Evolutionary conservation across 2,329 filamentous ascomycete species (phyloP), one percentile per base, ranked within the genome.

Genomic region (Botrytis squamosa): DNA sequence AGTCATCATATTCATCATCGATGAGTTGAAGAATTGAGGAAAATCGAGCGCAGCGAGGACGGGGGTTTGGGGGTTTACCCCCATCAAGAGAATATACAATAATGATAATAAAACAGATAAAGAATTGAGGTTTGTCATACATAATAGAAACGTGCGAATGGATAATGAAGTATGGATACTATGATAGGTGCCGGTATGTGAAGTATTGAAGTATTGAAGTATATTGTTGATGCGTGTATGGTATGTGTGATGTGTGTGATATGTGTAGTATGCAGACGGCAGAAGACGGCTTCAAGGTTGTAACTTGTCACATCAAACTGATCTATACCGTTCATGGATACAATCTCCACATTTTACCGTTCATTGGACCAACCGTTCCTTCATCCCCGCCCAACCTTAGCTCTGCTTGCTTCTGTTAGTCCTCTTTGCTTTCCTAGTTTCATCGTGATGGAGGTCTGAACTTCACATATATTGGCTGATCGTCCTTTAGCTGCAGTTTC

Each of bases 331-430:
- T 40, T n/a, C n/a, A 36, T 63, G 22, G 22, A 9, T 18, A n/a
- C 1, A 8, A n/a, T n/a, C 3, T 20, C 62, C 62, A 44, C 38
- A 29, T 29, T 29, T 33, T 8, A 14, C 3, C 18, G 14, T 65
- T 46, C n/a, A 36, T 65, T 67, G 7, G 6, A n/a, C 33, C 20
- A 25, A 46, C 42, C 20, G 25, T 9, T 42, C 25, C 20, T 63
- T 63, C 38, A n/a, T 63, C 16, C 25, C n/a, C 29, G 25, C 62
- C 62, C 62, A 42, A 64, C 40, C 40, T 64, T 64, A 64, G 62
- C 40, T 62, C 25, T 16, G 22, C 7, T n/a, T 57, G 60, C 60
- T n/a, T 42, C 60, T 62, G 36, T 40, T 38, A 62, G 59, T 36
- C 22, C 22, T 62, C 33, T 62, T 40, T 8, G 1, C 59, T 62